phyloP scores from a whole-genome alignment of 1,139 yeast genomes.

The Yamadazyma spencermartinsiae region DNA sequence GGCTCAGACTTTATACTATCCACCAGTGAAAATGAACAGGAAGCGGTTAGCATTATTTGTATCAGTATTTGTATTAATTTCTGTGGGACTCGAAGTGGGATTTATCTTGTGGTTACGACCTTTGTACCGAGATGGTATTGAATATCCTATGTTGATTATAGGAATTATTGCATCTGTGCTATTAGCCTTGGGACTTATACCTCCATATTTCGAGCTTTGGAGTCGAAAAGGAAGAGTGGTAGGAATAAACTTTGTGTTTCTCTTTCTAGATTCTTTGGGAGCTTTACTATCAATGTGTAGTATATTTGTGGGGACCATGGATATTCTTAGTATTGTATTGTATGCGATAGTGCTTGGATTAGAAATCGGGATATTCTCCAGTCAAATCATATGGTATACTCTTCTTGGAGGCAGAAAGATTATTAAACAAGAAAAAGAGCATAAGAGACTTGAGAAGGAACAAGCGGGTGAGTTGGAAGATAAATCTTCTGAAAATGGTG shows the following conservation, averaged over 20 bases:
- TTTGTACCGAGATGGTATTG: conserved; percentile 55
- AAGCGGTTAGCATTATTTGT: conserved; percentile 39
- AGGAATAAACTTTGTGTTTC: conserved; percentile 83
- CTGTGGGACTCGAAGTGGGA: conserved; percentile 68
- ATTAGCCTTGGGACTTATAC: conserved; percentile 75
- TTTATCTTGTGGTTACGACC: conserved; percentile 71
- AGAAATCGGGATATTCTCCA: conserved; percentile 73
- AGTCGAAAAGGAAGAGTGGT: conserved; percentile 81
- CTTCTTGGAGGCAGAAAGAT: conserved; percentile 42
- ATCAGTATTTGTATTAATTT: conserved; percentile 37
- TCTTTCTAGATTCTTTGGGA: conserved; percentile 75
- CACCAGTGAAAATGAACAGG: conserved; percentile 54
- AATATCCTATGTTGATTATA: conserved; percentile 78
- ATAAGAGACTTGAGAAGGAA: conserved; percentile 2
- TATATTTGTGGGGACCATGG: conserved; percentile 61
- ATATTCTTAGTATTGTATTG: conserved; percentile 73
- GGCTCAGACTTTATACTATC: conserved; percentile 77
- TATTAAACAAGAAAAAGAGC: conserved; percentile 24
- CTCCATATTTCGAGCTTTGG: conserved; percentile 84
- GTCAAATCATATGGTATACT: conserved; percentile 71
- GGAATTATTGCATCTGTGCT: conserved; percentile 80
- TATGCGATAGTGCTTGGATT: conserved; percentile 70
- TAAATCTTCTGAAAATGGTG: neutral
- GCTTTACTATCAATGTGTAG: conserved; percentile 76
- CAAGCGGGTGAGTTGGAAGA: conserved; percentile 1